Conservation (phyloP, 768 basidiomycete genomes). For the Trametes cinnabarina region DNA sequence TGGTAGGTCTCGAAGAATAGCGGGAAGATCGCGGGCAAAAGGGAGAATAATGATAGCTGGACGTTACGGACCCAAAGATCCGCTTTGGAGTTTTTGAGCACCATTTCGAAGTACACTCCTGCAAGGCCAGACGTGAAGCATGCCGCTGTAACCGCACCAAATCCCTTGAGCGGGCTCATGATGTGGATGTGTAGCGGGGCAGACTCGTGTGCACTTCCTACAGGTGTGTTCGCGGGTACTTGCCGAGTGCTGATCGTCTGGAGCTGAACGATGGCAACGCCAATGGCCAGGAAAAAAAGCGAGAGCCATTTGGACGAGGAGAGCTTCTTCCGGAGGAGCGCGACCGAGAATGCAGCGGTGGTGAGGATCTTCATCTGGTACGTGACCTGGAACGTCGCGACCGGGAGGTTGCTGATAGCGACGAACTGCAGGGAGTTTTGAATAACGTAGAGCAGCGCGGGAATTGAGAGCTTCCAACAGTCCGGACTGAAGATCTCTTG, state of each 20-base stretch:
- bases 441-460: constrained; percentile 92
- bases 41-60: constrained; percentile 84
- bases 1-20: constrained; percentile 45
- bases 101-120: constrained; percentile 94
- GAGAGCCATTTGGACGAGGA: constrained; percentile 79
- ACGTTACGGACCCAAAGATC: constrained; percentile 92
- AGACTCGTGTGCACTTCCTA: constrained; percentile 55
- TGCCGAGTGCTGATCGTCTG: constrained; percentile 30
- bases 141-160: constrained; percentile 78
- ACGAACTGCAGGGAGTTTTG: constrained; percentile 97
- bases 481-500: constrained; percentile 83
- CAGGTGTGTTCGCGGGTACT: constrained; percentile 37
- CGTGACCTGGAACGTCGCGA: constrained; percentile 94
- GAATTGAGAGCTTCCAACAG: constrained; percentile 97
- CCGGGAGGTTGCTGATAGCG: constrained; percentile 89
- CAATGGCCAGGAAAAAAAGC: constrained; percentile 79
- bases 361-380: constrained; percentile 98
- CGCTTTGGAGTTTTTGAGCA: constrained; percentile 76
- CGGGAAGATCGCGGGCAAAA: constrained; percentile 85
- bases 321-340: constrained; percentile 76
- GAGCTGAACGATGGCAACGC: constrained; percentile 78
- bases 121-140: constrained; percentile 90
- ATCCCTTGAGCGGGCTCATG: constrained; percentile 82
- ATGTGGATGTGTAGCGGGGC: constrained; percentile 34
- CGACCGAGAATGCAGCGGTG: constrained; percentile 84